phyloP scores from a whole-genome alignment of 1,284 basidiomycete species.

The Anthracocystis walkeri region DNA sequence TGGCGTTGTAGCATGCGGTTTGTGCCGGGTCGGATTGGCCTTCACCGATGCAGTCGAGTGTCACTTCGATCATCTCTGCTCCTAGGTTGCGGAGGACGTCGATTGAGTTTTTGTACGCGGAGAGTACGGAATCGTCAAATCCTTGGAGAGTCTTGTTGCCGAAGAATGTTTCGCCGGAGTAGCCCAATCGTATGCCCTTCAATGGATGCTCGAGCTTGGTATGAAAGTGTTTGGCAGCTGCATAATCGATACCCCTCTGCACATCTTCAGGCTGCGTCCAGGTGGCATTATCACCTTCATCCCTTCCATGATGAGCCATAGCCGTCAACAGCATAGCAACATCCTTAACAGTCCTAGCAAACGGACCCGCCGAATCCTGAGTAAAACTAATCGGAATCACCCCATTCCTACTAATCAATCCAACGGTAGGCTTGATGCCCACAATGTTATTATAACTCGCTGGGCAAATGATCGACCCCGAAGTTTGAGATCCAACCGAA shows the following conservation, averaged over 20 bases:
- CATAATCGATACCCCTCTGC: conserved; percentile 27
- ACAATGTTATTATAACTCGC: conserved; percentile 51
- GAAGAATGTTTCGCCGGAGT: conserved; percentile 28
- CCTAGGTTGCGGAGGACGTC: conserved; percentile 19
- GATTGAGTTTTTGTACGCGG: conserved; percentile 27
- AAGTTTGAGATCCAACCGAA: conserved; percentile 76
- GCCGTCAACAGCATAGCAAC: conserved; percentile 44
- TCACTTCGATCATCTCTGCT: conserved; percentile 35
- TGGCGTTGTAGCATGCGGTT: conserved; percentile 31
- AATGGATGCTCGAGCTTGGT: conserved; percentile 7
- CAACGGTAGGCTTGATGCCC: conserved; percentile 51
- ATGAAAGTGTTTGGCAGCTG: conserved; percentile 20
- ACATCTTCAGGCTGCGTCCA: conserved; percentile 26
- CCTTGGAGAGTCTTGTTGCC: conserved; percentile 30
- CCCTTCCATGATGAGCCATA: conserved; percentile 38
- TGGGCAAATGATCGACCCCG: conserved; percentile 47
- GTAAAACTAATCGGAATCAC: conserved; percentile 41
- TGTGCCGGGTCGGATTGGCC: conserved; percentile 10
- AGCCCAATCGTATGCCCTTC: conserved; percentile 22
- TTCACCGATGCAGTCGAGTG: conserved; percentile 35
- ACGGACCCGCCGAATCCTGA: conserved; percentile 47
- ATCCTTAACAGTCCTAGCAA: conserved; percentile 43
- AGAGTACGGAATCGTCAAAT: conserved; percentile 21
- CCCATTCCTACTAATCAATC: conserved; percentile 41
- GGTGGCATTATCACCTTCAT: conserved; percentile 40